Evolutionary conservation across 768 basidiomycete species (phyloP).

Genomic region (Hypholoma sublateritium): DNA sequence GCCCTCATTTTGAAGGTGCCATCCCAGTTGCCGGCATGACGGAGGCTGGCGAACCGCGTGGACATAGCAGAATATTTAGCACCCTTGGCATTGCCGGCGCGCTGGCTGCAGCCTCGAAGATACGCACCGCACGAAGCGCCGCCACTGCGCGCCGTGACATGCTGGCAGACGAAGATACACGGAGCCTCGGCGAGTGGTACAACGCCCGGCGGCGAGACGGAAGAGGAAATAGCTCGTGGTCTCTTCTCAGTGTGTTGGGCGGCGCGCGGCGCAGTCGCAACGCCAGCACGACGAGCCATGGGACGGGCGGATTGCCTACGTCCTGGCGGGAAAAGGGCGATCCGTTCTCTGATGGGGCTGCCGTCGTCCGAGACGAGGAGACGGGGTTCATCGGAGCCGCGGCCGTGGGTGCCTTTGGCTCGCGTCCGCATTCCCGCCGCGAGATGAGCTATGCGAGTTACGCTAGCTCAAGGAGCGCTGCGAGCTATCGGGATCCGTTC

Average conservation of each 20-base stretch:
- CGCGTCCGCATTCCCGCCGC: constrained; percentile 26
- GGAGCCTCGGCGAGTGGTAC: constrained; percentile 47
- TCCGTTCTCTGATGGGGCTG: constrained; percentile 47
- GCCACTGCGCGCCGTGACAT: constrained; percentile 55
- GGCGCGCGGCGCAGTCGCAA: constrained; percentile 38
- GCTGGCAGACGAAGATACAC: constrained; percentile 74
- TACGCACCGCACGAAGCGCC: constrained; percentile 22
- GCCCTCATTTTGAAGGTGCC: constrained; percentile 25
- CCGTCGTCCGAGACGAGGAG: constrained; percentile 36
- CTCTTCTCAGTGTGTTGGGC: constrained; percentile 46
- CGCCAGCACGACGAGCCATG: constrained; percentile 31
- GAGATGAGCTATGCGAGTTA: constrained; percentile 42
- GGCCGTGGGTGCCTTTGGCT: constrained; percentile 10
- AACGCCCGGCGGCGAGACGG: constrained; percentile 35
- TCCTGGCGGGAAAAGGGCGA: constrained; percentile 49
- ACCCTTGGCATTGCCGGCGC: constrained; percentile 30
- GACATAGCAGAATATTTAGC: constrained; percentile 17
- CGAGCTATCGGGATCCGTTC: constrained; percentile 51
- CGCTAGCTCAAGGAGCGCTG: constrained; percentile 30
- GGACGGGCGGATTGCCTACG: constrained; percentile 19
- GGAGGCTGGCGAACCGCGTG: constrained; percentile 8
- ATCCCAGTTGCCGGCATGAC: constrained; percentile 32
- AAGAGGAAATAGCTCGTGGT: constrained; percentile 52
- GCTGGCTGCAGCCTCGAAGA: constrained; percentile 29
- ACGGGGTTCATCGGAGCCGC: constrained; percentile 25